phyloP scores from a whole-genome alignment of 2,329 filamentous ascomycete genomes.

The Magnaporthiopsis poae region DNA sequence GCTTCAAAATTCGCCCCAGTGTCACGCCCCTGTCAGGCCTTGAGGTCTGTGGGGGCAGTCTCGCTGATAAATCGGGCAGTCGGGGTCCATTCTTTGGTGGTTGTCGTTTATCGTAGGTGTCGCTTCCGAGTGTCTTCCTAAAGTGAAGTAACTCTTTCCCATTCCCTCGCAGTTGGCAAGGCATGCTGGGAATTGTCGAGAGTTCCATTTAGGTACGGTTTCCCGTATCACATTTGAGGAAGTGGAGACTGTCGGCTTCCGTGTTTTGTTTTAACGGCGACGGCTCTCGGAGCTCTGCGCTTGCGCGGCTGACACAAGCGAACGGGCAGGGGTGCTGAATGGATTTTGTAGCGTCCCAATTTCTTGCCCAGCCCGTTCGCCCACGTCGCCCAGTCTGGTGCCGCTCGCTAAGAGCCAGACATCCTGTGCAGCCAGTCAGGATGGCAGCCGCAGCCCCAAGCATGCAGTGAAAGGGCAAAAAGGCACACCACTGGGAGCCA shows the following conservation, averaged over 20 bases:
- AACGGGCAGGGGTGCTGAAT: neutral
- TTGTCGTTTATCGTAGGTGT: too few species aligned
- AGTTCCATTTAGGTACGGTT: too few species aligned
- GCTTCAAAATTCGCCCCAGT: neutral
- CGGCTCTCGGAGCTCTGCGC: neutral
- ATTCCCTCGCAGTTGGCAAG: neutral
- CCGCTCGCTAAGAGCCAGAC: too few species aligned
- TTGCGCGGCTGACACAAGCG: neutral
- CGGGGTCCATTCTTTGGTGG: neutral
- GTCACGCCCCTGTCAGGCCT: neutral
- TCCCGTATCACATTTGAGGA: neutral
- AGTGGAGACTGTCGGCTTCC: neutral
- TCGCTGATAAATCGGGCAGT: neutral
- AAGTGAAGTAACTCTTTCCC: neutral
- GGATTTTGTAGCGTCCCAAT: neutral
- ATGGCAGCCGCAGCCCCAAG: neutral
- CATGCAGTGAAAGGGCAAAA: neutral
- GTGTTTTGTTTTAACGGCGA: neutral
- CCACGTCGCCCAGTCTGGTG: neutral
- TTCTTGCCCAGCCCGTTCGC: too few species aligned
- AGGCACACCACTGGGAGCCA: neutral
- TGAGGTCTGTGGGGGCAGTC: too few species aligned
- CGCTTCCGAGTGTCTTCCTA: neutral
- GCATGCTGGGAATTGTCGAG: too few species aligned
- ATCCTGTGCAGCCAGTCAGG: neutral